Evolutionary conservation across 257 asterid genomes (phyloP).

Genomic region (Fraxinus anomala): DNA sequence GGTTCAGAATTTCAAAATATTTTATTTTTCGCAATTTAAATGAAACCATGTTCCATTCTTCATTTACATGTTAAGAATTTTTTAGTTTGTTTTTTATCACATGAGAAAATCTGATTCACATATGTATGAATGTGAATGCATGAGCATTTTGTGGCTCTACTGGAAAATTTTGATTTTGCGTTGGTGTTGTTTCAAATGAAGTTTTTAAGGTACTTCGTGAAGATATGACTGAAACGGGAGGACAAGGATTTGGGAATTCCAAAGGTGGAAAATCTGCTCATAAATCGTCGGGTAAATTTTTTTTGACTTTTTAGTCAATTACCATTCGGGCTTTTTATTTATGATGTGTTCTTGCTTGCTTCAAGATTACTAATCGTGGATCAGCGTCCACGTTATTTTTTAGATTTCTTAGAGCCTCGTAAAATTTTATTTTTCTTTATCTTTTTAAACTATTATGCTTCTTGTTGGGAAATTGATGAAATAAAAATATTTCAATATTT

Average conservation of each 20-base stretch:
- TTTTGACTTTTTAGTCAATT: neutral
- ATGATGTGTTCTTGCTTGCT: neutral
- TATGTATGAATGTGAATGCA: no score
- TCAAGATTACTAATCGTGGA: neutral
- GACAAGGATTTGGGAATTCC: slow-evolving; percentile 37
- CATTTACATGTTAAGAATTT: no score
- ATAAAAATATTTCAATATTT: no score
- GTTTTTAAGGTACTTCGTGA: neutral
- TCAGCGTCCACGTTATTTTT: no score
- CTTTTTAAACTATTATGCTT: no score
- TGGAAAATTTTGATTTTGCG: neutral
- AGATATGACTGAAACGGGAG: slow-evolving; percentile 44
- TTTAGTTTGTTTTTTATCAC: no score
- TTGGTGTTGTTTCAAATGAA: neutral
- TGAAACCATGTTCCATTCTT: no score
- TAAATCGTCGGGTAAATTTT: slow-evolving; percentile 21
- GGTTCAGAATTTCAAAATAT: neutral
- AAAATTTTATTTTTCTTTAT: no score
- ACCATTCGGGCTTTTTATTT: neutral
- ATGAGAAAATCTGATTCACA: no score
- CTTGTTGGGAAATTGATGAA: no score
- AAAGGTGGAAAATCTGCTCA: slow-evolving; percentile 34
- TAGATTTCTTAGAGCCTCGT: no score
- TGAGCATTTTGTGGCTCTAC: neutral
- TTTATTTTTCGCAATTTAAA: no score